A percentile compares a stretch with the other conserved stretches of the same genome.
phyloP scores from a whole-genome alignment of 768 basidiomycete genomes.

The Phanerochaete carnosa region DNA sequence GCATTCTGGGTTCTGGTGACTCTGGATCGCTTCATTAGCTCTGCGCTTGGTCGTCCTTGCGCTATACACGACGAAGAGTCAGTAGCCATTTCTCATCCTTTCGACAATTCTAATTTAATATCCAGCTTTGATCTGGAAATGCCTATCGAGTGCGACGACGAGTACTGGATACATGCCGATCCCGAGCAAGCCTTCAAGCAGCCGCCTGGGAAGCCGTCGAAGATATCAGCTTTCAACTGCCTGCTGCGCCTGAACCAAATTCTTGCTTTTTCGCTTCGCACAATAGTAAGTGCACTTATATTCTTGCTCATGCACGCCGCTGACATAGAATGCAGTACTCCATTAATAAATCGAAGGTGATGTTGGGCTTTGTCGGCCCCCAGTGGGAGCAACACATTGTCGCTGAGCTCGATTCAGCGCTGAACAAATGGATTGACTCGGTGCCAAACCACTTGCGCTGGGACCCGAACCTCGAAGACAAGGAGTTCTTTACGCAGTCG shows the following conservation, averaged over 20 bases:
- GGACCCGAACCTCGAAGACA: slow-evolving; percentile 41
- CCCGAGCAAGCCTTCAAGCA: slow-evolving; percentile 60
- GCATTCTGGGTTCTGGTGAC: slow-evolving; percentile 48
- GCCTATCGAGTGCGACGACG: slow-evolving; percentile 79
- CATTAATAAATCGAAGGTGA: slow-evolving; percentile 60
- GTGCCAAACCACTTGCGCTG: slow-evolving; percentile 59
- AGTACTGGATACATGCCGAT: slow-evolving; percentile 67
- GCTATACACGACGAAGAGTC: slow-evolving; percentile 71
- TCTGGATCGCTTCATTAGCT: slow-evolving; percentile 42
- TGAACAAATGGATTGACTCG: slow-evolving; percentile 70
- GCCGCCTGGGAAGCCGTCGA: slow-evolving; percentile 55
- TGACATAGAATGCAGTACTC: slow-evolving; percentile 50
- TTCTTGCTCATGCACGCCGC: slow-evolving; percentile 9
- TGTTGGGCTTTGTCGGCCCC: slow-evolving; percentile 47
- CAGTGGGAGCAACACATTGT: slow-evolving; percentile 58
- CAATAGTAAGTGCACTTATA: slow-evolving; percentile 46
- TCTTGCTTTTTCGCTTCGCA: slow-evolving; percentile 63
- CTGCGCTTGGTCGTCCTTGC: slow-evolving; percentile 58
- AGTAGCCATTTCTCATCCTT: slow-evolving; percentile 30
- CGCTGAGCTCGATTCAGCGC: slow-evolving; percentile 61
- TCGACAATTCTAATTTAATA: background rate
- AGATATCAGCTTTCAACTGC: slow-evolving; percentile 59
- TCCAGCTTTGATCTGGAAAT: slow-evolving; percentile 72
- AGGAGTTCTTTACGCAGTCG: slow-evolving; percentile 52
- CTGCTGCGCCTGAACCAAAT: slow-evolving; percentile 67